Evolutionary conservation across 1,139 yeast species (phyloP).

Genomic region (Tardiomyces depauwii): DNA sequence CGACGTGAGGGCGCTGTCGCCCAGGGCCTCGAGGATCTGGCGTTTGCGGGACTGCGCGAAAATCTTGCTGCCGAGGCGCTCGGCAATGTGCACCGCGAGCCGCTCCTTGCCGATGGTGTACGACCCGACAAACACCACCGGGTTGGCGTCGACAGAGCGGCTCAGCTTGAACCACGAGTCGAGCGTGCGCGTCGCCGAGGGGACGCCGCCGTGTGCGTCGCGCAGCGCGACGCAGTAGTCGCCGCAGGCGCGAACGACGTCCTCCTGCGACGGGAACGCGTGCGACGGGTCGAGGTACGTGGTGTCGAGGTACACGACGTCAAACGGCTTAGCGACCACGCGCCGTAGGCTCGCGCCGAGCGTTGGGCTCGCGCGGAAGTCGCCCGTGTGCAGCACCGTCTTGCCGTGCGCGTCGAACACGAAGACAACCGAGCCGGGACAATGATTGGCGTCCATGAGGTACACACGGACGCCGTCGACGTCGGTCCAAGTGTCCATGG

Average conservation of each 20-base stretch:
- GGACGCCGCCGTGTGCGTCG: slow-evolving; percentile 14
- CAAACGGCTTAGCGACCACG: slow-evolving; percentile 18
- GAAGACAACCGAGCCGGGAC: slow-evolving; percentile 88
- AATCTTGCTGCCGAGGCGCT: slow-evolving; percentile 39
- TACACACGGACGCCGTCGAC: slow-evolving; percentile 46
- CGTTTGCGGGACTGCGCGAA: slow-evolving; percentile 41
- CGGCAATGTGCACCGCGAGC: slow-evolving; percentile 60
- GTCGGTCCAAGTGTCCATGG: slow-evolving; percentile 29
- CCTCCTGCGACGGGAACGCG: slow-evolving; percentile 65
- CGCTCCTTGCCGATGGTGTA: slow-evolving; percentile 89
- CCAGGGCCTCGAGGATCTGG: slow-evolving; percentile 32
- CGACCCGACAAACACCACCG: slow-evolving; percentile 67
- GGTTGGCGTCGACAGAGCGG: slow-evolving; percentile 3
- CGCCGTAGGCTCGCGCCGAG: slow-evolving; percentile 21
- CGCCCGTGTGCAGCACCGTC: slow-evolving; percentile 75
- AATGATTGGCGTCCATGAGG: slow-evolving; percentile 78
- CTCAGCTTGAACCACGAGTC: slow-evolving; percentile 9
- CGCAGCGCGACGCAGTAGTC: slow-evolving; percentile 37
- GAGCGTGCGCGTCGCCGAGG: slow-evolving; percentile 10
- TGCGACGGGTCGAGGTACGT: slow-evolving; percentile 72
- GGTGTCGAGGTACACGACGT: slow-evolving; percentile 52
- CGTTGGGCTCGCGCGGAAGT: slow-evolving; percentile 56
- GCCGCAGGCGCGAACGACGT: slow-evolving; percentile 50
- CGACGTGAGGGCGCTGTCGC: slow-evolving; percentile 28
- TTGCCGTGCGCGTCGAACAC: slow-evolving; percentile 44